phyloP scores from a whole-genome alignment of 768 basidiomycete species.

The Psilocybe azurescens region DNA sequence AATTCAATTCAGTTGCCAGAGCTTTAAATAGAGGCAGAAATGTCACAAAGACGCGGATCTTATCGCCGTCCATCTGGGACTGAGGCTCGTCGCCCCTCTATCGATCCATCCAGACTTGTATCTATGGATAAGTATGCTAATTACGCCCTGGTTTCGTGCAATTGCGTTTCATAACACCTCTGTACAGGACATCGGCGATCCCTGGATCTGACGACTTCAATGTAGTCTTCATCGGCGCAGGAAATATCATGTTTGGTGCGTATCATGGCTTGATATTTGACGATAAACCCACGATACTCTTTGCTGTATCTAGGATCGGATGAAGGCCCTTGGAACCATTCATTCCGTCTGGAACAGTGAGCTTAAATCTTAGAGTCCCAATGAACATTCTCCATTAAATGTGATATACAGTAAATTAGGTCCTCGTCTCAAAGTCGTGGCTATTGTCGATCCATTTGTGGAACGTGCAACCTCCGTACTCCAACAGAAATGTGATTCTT shows the following conservation, averaged over 20 bases:
- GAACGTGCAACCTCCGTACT: constrained; percentile 83
- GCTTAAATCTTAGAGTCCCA: constrained; percentile 28
- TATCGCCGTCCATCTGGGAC: constrained; percentile 37
- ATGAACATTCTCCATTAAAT: constrained; percentile 6
- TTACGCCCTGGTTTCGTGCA: constrained; percentile 9
- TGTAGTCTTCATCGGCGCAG: constrained; percentile 93
- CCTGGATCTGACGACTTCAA: constrained; percentile 82
- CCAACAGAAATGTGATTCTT: constrained; percentile 89
- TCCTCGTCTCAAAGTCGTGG: constrained; percentile 93
- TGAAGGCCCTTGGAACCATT: constrained; percentile 94
- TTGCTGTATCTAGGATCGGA: constrained; percentile 62
- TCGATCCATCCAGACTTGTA: constrained; percentile 77
- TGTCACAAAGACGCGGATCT: constrained; percentile 45
- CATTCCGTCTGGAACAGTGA: constrained; percentile 88
- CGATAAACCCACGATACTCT: background rate
- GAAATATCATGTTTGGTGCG: constrained; percentile 97
- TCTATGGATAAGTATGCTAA: constrained; percentile 77
- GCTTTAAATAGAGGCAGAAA: background rate
- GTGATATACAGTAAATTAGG: constrained; percentile 78
- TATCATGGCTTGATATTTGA: constrained; percentile 1
- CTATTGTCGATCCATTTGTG: constrained; percentile 88
- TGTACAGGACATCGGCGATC: constrained; percentile 50
- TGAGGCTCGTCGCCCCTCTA: constrained; percentile 69
- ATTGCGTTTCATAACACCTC: constrained; percentile 8
- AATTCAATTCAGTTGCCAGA: background rate